Percentiles rank a stretch among this genome's conserved stretches.
Conservation (phyloP, 352 stramenopile genomes). For the Albugo laibachii region DNA sequence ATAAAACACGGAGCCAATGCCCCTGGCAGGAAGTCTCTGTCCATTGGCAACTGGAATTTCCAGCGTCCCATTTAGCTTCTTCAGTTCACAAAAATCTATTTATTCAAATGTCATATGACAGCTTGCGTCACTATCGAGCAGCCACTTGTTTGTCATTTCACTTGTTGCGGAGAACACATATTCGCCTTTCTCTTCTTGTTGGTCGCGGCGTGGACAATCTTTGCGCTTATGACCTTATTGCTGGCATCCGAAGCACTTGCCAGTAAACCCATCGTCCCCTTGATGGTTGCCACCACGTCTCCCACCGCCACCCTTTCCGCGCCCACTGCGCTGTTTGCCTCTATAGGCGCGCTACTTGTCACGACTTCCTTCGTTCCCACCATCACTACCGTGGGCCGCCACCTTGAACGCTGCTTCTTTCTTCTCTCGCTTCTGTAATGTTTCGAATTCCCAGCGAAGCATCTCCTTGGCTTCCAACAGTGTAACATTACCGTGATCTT, state of each 20-base stretch:
- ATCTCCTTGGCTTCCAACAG: constrained; percentile 9
- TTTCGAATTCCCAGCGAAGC: constrained; percentile 4
- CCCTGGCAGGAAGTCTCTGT: constrained; percentile 4
- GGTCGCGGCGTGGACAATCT: neutral
- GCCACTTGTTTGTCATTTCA: neutral
- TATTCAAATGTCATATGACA: constrained; percentile 8
- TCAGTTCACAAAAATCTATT: constrained; percentile 2
- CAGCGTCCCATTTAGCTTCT: neutral
- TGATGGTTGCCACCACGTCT: neutral
- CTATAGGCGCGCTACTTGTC: too few relatives aligned
- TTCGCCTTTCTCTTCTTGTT: neutral
- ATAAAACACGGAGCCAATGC: constrained; percentile 4
- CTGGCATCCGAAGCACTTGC: neutral
- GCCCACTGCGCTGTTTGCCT: too few relatives aligned
- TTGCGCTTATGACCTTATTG: neutral
- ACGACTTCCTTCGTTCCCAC: too few relatives aligned
- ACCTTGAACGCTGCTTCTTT: neutral
- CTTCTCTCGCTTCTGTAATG: neutral
- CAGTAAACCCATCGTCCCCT: neutral
- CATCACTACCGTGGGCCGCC: too few relatives aligned
- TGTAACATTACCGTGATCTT: constrained; percentile 1
- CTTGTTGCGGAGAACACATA: neutral
- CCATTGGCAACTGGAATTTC: constrained; percentile 5
- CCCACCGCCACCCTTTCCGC: neutral
- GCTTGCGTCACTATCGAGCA: constrained; percentile 10